Evolutionary conservation across 73 alveolate genomes (phyloP).

Genomic region (Paramecium pentaurelia): DNA sequence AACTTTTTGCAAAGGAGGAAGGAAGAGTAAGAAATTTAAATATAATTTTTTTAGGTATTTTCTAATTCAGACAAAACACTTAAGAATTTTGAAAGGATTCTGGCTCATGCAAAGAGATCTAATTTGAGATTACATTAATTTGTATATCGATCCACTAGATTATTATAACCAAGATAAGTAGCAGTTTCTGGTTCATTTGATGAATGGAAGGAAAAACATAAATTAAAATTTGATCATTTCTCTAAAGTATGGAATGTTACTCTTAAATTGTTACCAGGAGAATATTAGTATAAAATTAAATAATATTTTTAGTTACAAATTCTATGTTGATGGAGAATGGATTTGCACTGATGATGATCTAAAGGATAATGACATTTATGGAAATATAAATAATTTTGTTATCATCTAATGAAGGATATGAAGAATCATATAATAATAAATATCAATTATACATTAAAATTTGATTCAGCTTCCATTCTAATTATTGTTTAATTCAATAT

Average conservation of each 20-base stretch:
- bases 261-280: conserved; percentile 81
- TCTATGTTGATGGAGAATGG: conserved; percentile 61
- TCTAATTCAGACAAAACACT: background rate
- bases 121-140: background rate
- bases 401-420: conserved; percentile 16
- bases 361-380: conserved; percentile 58
- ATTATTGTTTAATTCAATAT: background rate
- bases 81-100: conserved; percentile 17
- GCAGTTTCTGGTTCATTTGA: conserved; percentile 93
- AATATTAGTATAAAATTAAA: conserved; percentile 60
- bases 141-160: background rate
- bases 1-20: conserved; percentile 56
- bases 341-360: conserved; percentile 64
- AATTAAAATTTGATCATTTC: conserved; percentile 78
- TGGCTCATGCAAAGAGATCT: conserved; percentile 34
- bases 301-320: conserved; percentile 31
- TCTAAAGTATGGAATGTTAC: conserved; percentile 79
- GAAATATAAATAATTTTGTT: conserved; percentile 62
- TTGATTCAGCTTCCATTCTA: background rate
- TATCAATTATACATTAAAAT: background rate
- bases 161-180: conserved; percentile 66
- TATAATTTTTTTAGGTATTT: conserved; percentile 8
- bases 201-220: conserved; percentile 93
- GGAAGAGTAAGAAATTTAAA: conserved; percentile 56
- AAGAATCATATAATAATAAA: background rate